These are phyloP conservation scores for Crithidia expoeki DNA, from an alignment of 208 protist genomes.

Conservation along the genomic window DNA sequence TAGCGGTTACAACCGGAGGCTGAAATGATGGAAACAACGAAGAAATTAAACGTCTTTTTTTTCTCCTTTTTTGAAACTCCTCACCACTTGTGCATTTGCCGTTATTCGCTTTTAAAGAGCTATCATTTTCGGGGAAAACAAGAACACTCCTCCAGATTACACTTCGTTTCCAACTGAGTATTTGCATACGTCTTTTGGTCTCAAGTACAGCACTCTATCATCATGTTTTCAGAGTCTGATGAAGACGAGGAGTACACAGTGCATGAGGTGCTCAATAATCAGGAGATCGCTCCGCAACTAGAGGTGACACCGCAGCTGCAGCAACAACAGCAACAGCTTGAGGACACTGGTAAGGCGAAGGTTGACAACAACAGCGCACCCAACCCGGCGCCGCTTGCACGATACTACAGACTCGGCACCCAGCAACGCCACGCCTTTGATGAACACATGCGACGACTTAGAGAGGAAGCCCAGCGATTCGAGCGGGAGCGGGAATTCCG, in stretches of 20 bases:
- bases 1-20: no score
- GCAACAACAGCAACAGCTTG: no score
- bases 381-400: not conserved
- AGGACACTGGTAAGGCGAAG: not conserved
- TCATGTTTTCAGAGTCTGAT: constrained; percentile 29
- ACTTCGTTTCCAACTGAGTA: no score
- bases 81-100: not conserved
- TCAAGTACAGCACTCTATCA: not conserved
- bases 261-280: constrained; percentile 8
- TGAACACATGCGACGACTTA: constrained; percentile 39
- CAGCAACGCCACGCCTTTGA: constrained; percentile 64
- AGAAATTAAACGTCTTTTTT: no score
- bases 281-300: not conserved
- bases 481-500: constrained; percentile 27
- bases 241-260: constrained; percentile 32
- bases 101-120: not conserved
- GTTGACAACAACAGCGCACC: not conserved
- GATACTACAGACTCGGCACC: constrained; percentile 70
- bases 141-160: no score
- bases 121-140: not conserved
- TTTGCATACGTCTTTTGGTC: no score
- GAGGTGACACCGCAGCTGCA: not conserved
- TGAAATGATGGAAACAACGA: no score
- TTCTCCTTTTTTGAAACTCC: not conserved
- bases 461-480: constrained; percentile 2